Conservation (phyloP, 2,329 filamentous ascomycete genomes). For the Orbilia ellipsospora region DNA sequence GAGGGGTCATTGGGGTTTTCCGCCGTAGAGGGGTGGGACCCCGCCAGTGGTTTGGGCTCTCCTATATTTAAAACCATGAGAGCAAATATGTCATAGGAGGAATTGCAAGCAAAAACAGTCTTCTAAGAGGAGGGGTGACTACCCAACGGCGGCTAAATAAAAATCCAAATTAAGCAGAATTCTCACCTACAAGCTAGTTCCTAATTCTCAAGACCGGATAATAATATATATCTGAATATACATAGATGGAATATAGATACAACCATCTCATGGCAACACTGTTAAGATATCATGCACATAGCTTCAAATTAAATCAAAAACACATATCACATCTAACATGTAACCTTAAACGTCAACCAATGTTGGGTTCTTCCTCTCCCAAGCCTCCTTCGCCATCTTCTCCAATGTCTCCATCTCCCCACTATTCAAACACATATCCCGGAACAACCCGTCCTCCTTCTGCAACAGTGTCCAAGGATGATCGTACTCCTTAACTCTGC, state of each 20-base stretch:
- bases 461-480: slow-evolving; percentile 84
- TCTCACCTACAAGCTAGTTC: no score
- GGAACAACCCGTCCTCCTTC: slow-evolving; percentile 73
- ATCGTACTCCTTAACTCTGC: slow-evolving; percentile 86
- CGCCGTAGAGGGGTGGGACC: slow-evolving; percentile 58
- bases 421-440: slow-evolving; percentile 59
- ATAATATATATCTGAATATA: no score
- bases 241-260: not conserved
- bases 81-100: not conserved
- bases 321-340: not conserved
- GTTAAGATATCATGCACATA: not conserved
- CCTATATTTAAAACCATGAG: slow-evolving; percentile 55
- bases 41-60: slow-evolving; percentile 57
- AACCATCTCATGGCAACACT: not conserved
- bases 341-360: slow-evolving; percentile 30
- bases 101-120: not conserved
- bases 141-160: no score
- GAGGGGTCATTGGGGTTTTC: slow-evolving; percentile 48
- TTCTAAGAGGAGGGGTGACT: no score
- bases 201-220: no score
- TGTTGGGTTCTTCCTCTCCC: slow-evolving; percentile 54
- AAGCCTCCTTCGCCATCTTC: slow-evolving; percentile 58
- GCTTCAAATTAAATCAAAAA: not conserved
- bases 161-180: no score
- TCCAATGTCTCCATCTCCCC: slow-evolving; percentile 58